A percentile compares a stretch with the other conserved stretches of the same genome.
Conservation (phyloP, 495 filamentous ascomycete genomes). For the Podospora anserina region DNA sequence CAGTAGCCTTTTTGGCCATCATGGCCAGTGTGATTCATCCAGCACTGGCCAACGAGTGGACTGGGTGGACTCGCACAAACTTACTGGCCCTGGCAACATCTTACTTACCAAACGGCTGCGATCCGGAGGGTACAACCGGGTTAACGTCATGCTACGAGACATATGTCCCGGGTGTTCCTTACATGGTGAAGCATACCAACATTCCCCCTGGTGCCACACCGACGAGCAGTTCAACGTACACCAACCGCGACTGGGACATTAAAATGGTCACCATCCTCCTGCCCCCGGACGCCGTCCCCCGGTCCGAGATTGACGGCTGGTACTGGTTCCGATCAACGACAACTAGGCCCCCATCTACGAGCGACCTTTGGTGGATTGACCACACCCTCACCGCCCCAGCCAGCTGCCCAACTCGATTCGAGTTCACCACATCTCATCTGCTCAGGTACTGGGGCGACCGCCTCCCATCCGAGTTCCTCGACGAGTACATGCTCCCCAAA, state of each 20-base stretch:
- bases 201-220: neutral
- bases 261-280: slow-evolving; percentile 40
- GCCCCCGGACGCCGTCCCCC: slow-evolving; percentile 28
- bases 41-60: neutral
- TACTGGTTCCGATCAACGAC: slow-evolving; percentile 27
- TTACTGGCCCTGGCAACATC: neutral
- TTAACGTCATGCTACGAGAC: neutral
- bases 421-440: slow-evolving; percentile 30
- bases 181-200: neutral
- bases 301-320: slow-evolving; percentile 10
- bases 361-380: neutral
- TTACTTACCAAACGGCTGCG: neutral
- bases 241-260: slow-evolving; percentile 16
- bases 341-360: neutral
- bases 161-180: neutral
- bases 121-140: neutral
- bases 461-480: slow-evolving; percentile 33
- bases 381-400: slow-evolving; percentile 37
- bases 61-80: neutral
- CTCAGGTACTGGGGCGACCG: slow-evolving; percentile 19
- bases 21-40: neutral
- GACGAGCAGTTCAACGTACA: neutral
- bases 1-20: neutral
- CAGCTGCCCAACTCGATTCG: slow-evolving; percentile 37
- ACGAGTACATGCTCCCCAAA: slow-evolving; percentile 31